Evolutionary conservation across 345 rosid genomes (phyloP).

Genomic region (Citrus reticulata): DNA sequence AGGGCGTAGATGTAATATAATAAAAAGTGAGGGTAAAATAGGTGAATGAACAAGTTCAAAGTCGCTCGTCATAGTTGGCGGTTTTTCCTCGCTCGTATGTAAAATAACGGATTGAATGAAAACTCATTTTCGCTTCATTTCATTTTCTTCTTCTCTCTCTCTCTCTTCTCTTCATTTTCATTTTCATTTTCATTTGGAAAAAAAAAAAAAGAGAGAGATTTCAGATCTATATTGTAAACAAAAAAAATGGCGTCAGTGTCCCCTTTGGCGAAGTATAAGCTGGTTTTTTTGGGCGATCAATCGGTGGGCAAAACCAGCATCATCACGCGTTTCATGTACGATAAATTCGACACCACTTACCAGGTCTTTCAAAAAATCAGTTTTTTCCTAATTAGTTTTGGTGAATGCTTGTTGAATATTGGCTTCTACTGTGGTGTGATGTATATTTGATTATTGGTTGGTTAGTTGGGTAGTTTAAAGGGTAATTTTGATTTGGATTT

Average conservation of each 20-base stretch:
- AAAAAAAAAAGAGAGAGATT: no score
- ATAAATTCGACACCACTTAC: constrained; percentile 87
- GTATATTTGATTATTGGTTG: neutral
- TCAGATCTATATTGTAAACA: constrained; percentile 5
- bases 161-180: neutral
- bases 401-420: neutral
- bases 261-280: constrained; percentile 78
- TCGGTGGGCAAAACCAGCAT: constrained; percentile 89
- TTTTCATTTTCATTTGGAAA: neutral
- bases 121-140: constrained; percentile 6
- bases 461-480: neutral
- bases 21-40: neutral
- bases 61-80: constrained; percentile 29
- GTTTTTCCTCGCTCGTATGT: constrained; percentile 26
- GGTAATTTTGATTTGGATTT: neutral
- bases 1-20: neutral
- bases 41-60: constrained; percentile 9
- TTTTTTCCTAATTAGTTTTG: neutral
- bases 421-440: neutral
- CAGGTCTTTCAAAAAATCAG: constrained; percentile 38
- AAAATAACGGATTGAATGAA: constrained; percentile 12
- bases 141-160: neutral
- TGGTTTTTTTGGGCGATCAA: constrained; percentile 84
- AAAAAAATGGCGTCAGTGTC: constrained; percentile 68
- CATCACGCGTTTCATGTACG: constrained; percentile 96